Percentiles rank a stretch among this genome's conserved stretches.
phyloP scores from a whole-genome alignment of 306 rosid species.

The Medicago ruthenica region DNA sequence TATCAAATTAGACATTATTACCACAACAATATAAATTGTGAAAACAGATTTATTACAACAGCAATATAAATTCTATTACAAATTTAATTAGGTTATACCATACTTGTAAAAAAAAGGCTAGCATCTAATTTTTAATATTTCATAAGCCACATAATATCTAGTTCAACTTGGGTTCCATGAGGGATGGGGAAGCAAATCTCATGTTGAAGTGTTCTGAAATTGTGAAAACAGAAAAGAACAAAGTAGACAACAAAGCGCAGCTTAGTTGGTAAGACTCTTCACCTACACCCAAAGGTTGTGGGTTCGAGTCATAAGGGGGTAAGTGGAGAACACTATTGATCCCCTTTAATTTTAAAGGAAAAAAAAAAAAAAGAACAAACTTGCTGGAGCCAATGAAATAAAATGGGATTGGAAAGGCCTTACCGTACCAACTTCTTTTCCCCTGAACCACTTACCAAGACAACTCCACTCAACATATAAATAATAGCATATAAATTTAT shows the following conservation, averaged over 20 bases:
- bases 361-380: slow-evolving; percentile 1
- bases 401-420: slow-evolving; percentile 15
- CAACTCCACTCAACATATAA: neutral
- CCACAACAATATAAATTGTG: neutral
- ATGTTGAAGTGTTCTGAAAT: neutral
- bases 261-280: no score
- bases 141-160: neutral
- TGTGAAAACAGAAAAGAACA: neutral
- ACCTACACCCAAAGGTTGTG: no score
- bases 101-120: neutral
- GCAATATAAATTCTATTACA: neutral
- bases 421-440: slow-evolving; percentile 3
- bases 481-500: neutral
- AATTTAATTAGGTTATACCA: slow-evolving; percentile 1
- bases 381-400: neutral
- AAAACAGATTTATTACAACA: neutral
- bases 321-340: no score
- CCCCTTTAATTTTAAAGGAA: no score
- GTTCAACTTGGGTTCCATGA: neutral
- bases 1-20: neutral
- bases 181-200: slow-evolving; percentile 24
- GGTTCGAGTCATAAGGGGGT: no score
- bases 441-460: slow-evolving; percentile 1
- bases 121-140: neutral
- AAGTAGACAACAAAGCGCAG: neutral